Evolutionary conservation across 129 eudicot species (phyloP), one percentile per base, ranked within the genome.

Genomic region (Lonicera japonica): DNA sequence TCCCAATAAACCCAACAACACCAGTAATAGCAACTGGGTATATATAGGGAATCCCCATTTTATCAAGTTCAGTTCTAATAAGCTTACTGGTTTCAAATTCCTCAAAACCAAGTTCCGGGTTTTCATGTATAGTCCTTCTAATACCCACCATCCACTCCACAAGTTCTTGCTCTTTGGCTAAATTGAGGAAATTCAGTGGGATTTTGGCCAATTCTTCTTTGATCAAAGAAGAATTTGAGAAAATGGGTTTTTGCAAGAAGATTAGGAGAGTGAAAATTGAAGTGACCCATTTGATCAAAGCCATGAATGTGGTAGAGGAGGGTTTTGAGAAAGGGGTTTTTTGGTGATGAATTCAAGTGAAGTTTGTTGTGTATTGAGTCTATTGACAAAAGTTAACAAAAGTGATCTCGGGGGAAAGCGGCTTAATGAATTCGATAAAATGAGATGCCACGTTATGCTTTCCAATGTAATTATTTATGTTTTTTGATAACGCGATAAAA

Each of bases 21-120:
- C 95, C 88, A 54, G 95, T 86, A 24, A 73, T 73, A 34, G 86
- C 95, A 67, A 86, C 57, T 21, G 95, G 95, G 79, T 86, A 56
- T 36, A 68, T 82, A 53, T 86, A 82, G 13, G 68, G 52, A 10
- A 82, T 74, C 24, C 86, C 86, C 77, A 77, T 45, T 70, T 80
- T 74, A 55, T 84, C 91, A 63, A 84, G 80, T 71, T 84, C 77
- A 50, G 48, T 58, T 64, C 86, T 80, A 48, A 83, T 76, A 34
- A 83, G 70, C 67, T 60, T 83, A 62, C 83, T 83, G 9, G 86
- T 83, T 69, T 80, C 94, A 66, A 81, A 81, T 75, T 85, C 88
- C 71, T 78, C 81, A 79, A 61, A 85, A 24, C 83, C 88, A 48
- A 81, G 83, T 56, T 81, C 83, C 1, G 88, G 88, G 61, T 78